phyloP scores from a whole-genome alignment of 2,329 filamentous ascomycete species.

The Penicillium frequentans region DNA sequence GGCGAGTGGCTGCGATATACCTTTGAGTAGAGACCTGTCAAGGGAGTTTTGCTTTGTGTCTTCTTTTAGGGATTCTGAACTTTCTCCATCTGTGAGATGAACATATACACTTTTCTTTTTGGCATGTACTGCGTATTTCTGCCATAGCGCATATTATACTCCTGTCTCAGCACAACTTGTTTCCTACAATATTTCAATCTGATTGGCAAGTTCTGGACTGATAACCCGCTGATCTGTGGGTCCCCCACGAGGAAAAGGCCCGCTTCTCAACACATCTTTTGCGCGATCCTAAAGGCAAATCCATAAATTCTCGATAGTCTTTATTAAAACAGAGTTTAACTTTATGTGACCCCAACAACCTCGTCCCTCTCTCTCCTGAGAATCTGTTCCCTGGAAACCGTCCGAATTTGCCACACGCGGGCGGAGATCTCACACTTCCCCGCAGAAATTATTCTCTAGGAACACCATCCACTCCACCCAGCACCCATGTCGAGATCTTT shows the following conservation, averaged over 20 bases:
- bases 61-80: slow-evolving; percentile 11
- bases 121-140: slow-evolving; percentile 23
- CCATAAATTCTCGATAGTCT: neutral
- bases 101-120: slow-evolving; percentile 19
- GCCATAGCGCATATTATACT: slow-evolving; percentile 22
- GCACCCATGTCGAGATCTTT: slow-evolving; percentile 42
- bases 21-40: slow-evolving; percentile 49
- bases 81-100: slow-evolving; percentile 12
- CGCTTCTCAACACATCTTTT: slow-evolving; percentile 16
- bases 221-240: slow-evolving; percentile 21
- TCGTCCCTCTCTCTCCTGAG: neutral
- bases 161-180: slow-evolving; percentile 2
- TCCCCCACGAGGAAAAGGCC: slow-evolving; percentile 14
- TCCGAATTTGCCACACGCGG: slow-evolving; percentile 17
- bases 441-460: slow-evolving; percentile 20
- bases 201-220: slow-evolving; percentile 3
- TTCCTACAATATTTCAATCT: slow-evolving; percentile 5
- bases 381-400: slow-evolving; percentile 1
- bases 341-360: neutral
- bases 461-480: slow-evolving; percentile 8
- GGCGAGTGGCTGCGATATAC: slow-evolving; percentile 75
- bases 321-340: neutral
- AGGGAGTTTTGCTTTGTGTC: slow-evolving; percentile 11
- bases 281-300: neutral
- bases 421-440: slow-evolving; percentile 18